Percentiles rank a stretch among this genome's conserved stretches.
Evolutionary conservation across 768 basidiomycete species (phyloP).

Genomic region (Calocybe indica): DNA sequence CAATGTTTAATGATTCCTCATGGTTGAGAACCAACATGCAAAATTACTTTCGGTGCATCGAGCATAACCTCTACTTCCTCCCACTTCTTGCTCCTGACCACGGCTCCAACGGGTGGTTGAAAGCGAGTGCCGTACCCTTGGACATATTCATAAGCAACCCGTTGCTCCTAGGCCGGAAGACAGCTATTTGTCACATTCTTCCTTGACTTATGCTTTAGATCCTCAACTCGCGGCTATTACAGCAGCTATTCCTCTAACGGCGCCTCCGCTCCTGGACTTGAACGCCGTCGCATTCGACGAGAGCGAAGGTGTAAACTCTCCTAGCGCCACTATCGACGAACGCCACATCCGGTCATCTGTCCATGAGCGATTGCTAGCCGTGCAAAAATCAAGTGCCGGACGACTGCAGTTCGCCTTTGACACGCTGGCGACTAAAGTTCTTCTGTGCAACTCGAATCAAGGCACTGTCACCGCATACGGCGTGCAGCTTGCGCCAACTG

Average conservation of each 20-base stretch:
- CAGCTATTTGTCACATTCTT: too few species aligned
- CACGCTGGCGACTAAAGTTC: slow-evolving; percentile 20
- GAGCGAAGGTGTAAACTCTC: slow-evolving; percentile 12
- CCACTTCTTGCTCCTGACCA: slow-evolving; percentile 15
- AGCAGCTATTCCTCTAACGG: slow-evolving; percentile 9
- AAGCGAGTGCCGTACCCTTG: slow-evolving; percentile 16
- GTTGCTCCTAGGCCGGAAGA: slow-evolving; percentile 17
- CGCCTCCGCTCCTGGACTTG: slow-evolving; percentile 15
- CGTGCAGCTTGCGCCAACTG: slow-evolving; percentile 16
- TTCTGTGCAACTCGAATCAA: slow-evolving; percentile 11
- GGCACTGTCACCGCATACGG: slow-evolving; percentile 15
- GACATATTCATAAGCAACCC: slow-evolving; percentile 14
- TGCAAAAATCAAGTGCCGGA: slow-evolving; percentile 7
- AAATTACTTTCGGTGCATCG: slow-evolving; percentile 21
- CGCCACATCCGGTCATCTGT: slow-evolving; percentile 20
- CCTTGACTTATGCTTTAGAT: slow-evolving; percentile 16
- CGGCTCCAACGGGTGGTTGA: slow-evolving; percentile 24
- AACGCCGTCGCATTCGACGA: slow-evolving; percentile 15
- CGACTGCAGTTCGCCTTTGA: slow-evolving; percentile 15
- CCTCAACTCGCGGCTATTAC: slow-evolving; percentile 15
- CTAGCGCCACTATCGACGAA: slow-evolving; percentile 17
- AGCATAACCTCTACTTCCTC: slow-evolving; percentile 16
- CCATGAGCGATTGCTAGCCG: slow-evolving; percentile 14
- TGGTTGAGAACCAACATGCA: slow-evolving; percentile 25
- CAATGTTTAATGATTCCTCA: slow-evolving; percentile 17